These are phyloP conservation scores for Fusarium multiceps DNA, from an alignment of 2,329 filamentous ascomycete genomes.

Conservation along the genomic window DNA sequence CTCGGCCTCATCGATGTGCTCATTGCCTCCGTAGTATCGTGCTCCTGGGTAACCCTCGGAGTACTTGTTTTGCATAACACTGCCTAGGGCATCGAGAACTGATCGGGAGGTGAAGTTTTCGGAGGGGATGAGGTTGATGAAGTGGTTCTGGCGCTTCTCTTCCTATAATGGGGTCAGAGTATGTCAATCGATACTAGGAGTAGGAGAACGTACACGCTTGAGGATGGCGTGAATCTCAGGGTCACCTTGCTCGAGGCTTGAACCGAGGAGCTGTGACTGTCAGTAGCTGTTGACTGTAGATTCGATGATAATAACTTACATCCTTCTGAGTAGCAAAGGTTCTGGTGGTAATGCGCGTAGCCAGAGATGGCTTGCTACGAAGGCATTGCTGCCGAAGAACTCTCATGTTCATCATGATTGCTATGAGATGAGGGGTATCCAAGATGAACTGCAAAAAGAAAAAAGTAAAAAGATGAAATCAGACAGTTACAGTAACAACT, in stretches of 20 bases:
- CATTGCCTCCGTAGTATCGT: conserved; percentile 94
- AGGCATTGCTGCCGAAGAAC: conserved; percentile 43
- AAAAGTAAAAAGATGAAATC: neutral
- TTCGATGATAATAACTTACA: conserved; percentile 32
- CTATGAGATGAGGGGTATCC: conserved; percentile 11
- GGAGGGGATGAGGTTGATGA: conserved; percentile 93
- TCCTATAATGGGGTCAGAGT: conserved; percentile 65
- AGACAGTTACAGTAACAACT: neutral
- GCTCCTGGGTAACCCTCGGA: conserved; percentile 96
- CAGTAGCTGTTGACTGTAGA: too few species aligned
- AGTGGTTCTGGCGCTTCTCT: conserved; percentile 93
- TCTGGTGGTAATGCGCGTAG: conserved; percentile 33
- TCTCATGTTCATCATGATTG: conserved; percentile 42
- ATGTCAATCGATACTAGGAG: neutral
- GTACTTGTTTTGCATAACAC: conserved; percentile 97
- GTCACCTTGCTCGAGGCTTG: conserved; percentile 82
- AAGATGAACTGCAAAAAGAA: neutral
- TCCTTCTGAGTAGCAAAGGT: conserved; percentile 42
- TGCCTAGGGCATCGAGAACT: conserved; percentile 86
- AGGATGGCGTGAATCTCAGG: conserved; percentile 86
- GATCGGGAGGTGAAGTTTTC: conserved; percentile 94
- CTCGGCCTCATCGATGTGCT: conserved; percentile 91
- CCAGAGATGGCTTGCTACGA: conserved; percentile 40
- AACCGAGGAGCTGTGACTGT: conserved; percentile 74
- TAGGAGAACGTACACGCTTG: conserved; percentile 72